Evolutionary conservation across 768 basidiomycete genomes (phyloP), one percentile per base, ranked within the genome.

Genomic region (Cyathus striatus): DNA sequence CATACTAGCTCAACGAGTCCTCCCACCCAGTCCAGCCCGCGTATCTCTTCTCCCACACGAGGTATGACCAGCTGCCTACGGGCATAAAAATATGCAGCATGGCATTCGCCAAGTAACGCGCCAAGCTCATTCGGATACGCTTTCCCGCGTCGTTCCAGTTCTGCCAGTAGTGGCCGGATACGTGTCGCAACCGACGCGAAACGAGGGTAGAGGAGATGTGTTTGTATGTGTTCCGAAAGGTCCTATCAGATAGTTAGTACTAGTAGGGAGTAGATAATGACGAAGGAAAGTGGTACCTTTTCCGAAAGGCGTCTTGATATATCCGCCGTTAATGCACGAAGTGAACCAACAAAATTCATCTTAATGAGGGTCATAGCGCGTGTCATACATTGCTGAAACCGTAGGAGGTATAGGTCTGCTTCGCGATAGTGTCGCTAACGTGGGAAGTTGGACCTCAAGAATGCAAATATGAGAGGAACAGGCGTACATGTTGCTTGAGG

Each of bases 371-470:
- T 98, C 95, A 98, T 97, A 7, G 91, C 88, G 21, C 96, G 81
- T 0, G 92, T 96, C 79, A 98, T 86, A 60, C 96, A 99, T 63
- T 99, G 96, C 56, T 96, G 95, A 64, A 94, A 98, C 18, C 96
- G 83, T 23, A 99, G 75, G n/a, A 96, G 70, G 60, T 96, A 97
- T 16, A 99, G 70, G 53, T 97, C 92, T 6, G 92, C 83, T 67
- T 98, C 96, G 50, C 78, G 78, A 66, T 84, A 99, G 59, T 93
- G 83, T 49, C 90, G 79, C 93, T 98, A 53, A 14, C 40, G 9
- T 21, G 40, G 10, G 20, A 41, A 41, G 16, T 37, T 25, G 2
- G 44, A 43, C 12, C 9, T 30, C 27, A 30, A 3, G 6, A 32
- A 13, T 7, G 2, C 30, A 22, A 33, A 7, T 12, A 23, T 14